Evolutionary conservation across 2,329 filamentous ascomycete species (phyloP).

Genomic region (Xylaria digitata): DNA sequence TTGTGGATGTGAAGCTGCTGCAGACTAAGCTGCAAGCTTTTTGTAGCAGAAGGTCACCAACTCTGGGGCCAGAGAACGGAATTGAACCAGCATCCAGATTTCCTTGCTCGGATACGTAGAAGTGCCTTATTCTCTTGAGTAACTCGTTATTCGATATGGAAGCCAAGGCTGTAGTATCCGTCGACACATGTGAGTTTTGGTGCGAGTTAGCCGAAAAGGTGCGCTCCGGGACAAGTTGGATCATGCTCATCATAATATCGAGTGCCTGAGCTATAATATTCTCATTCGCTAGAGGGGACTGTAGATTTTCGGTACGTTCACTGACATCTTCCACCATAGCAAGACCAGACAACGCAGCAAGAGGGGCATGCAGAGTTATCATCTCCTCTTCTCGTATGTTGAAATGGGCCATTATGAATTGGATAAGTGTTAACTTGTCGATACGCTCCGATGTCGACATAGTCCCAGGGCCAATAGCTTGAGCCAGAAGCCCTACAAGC

Average conservation of each 20-base stretch:
- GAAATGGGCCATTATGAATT: conserved; percentile 87
- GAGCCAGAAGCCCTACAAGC: conserved; percentile 74
- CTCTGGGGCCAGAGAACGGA: conserved; percentile 67
- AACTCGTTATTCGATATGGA: conserved; percentile 62
- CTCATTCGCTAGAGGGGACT: conserved; percentile 40
- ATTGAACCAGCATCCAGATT: conserved; percentile 71
- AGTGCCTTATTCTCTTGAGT: conserved; percentile 69
- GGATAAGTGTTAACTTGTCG: conserved; percentile 76
- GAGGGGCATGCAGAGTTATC: conserved; percentile 84
- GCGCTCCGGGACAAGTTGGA: conserved; percentile 73
- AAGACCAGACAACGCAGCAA: conserved; percentile 74
- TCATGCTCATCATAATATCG: conserved; percentile 65
- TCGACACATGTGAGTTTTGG: conserved; percentile 42
- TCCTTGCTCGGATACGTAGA: conserved; percentile 77
- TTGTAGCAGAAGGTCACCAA: conserved; percentile 72
- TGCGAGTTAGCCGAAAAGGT: conserved; percentile 61
- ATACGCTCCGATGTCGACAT: conserved; percentile 61
- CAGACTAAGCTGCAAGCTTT: conserved; percentile 67
- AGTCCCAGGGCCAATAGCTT: conserved; percentile 64
- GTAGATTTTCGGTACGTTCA: conserved; percentile 48
- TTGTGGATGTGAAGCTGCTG: conserved; percentile 57
- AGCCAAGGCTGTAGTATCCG: conserved; percentile 46
- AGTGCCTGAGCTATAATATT: conserved; percentile 51
- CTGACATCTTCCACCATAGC: conserved; percentile 69
- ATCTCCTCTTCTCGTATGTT: conserved; percentile 97